Evolutionary conservation across 495 filamentous ascomycete genomes (phyloP).

Genomic region (Aspergillus sclerotioniger): DNA sequence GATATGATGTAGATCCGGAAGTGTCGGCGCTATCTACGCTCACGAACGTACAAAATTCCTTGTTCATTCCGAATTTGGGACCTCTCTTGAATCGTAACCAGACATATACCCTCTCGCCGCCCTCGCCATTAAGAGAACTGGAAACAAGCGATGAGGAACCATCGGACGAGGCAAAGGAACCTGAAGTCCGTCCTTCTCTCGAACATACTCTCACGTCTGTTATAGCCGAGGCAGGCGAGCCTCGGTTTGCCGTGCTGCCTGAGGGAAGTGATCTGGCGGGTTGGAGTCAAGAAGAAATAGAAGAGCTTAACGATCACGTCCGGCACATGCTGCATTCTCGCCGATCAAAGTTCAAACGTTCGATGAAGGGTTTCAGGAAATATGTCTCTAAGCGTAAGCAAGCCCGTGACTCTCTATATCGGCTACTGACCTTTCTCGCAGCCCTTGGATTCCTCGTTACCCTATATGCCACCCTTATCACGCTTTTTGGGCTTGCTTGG

Average conservation of each 20-base stretch:
- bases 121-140: constrained; percentile 28
- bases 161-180: constrained; percentile 21
- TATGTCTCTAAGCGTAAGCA: constrained; percentile 65
- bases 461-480: constrained; percentile 76
- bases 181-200: constrained; percentile 26
- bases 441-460: constrained; percentile 74
- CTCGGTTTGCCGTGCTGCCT: constrained; percentile 42
- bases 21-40: constrained; percentile 70
- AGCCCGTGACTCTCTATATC: neutral
- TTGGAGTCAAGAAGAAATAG: constrained; percentile 67
- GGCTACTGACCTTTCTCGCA: constrained; percentile 20
- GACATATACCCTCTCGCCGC: constrained; percentile 66
- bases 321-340: constrained; percentile 79
- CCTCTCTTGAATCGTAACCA: constrained; percentile 65
- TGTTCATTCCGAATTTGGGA: constrained; percentile 71
- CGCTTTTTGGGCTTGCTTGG: constrained; percentile 77
- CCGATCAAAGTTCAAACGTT: constrained; percentile 69
- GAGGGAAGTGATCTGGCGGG: constrained; percentile 64
- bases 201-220: constrained; percentile 32
- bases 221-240: constrained; percentile 24
- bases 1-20: constrained; percentile 60
- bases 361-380: constrained; percentile 71
- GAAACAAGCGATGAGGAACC: constrained; percentile 32
- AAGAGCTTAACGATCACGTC: constrained; percentile 75
- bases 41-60: constrained; percentile 77